phyloP scores from a whole-genome alignment of 192 early-diverging fungal genomes.

The Coemansia sp. region DNA sequence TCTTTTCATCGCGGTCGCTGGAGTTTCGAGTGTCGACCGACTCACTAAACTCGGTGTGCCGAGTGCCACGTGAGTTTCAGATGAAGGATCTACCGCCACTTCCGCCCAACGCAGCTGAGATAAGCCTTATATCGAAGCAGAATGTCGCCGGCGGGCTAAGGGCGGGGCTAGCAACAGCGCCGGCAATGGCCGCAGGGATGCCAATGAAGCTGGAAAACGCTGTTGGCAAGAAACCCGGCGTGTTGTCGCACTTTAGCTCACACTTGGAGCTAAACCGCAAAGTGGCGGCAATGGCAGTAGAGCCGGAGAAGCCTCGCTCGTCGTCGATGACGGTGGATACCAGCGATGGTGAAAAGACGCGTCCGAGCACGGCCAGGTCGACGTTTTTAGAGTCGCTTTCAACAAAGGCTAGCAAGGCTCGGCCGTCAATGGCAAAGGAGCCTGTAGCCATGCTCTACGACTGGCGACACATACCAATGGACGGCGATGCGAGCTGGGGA shows the following conservation, averaged over 20 bases:
- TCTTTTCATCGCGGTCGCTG: conserved; percentile 15
- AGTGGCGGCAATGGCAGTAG: conserved; percentile 18
- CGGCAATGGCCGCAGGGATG: background rate
- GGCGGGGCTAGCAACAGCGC: background rate
- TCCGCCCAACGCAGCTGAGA: conserved; percentile 38
- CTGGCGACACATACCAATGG: conserved; percentile 29
- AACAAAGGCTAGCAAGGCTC: conserved; percentile 9
- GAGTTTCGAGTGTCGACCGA: conserved; percentile 32
- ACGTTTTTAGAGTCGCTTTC: conserved; percentile 11
- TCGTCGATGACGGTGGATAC: conserved; percentile 32
- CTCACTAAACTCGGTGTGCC: conserved; percentile 15
- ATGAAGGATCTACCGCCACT: conserved; percentile 55
- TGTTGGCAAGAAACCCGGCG: conserved; percentile 13
- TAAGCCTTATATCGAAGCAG: conserved; percentile 17
- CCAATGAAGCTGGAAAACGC: conserved; percentile 2
- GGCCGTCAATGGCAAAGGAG: conserved; percentile 38
- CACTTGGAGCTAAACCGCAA: conserved; percentile 40
- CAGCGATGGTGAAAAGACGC: conserved; percentile 12
- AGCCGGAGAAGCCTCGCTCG: conserved; percentile 46
- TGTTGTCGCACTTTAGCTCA: conserved; percentile 44
- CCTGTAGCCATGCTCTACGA: conserved; percentile 20
- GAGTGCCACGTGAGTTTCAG: conserved; percentile 37
- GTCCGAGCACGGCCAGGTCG: conserved; percentile 18
- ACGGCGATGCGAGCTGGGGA: conserved; percentile 37
- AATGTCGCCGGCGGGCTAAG: conserved; percentile 5